Base-by-base conservation (phyloP, 768 basidiomycete species). In the Phlegmacium glaucopus region DNA sequence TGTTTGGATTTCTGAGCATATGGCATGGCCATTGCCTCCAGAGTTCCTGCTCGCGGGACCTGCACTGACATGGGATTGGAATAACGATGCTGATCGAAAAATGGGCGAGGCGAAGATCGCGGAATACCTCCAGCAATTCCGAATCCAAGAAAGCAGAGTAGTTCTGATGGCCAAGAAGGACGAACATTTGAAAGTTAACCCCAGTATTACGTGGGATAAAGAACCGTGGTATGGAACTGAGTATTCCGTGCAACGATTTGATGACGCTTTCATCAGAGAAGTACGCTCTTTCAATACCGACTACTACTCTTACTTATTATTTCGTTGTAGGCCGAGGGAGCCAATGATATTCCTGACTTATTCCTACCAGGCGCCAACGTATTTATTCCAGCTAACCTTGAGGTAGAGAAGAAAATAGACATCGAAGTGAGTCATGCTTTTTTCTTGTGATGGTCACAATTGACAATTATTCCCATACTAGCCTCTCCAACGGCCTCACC, bases 211-310 rank as follows among this genome's bases (percentile, higher is more conserved):
- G 11, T 93, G 90, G 90, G 59, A 77, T 53, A 80, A 77, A 37
- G 96, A 98, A 67, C 84, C 86, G 36, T 93, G 92, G 82, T 99
- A 99, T 65, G 91, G 87, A 4, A 97, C 96, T 2, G 77, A 81
- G 51, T 97, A 94, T 65, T 72, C 72, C 29, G 80, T 94, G n/a
- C 78, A 89, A 54, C 74, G 71, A 43, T 80, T 88, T 61, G 79
- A 85, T 42, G 67, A 76, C 26, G 72, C 78, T 18, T 85, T 94
- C 57, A 52, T 88, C 30, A 63, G 71, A 57, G 63, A 78, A 74
- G 81, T 63, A 32, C 35, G 52, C 79, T 49, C 45, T 12, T 64
- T 45, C 4, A 39, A 36, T 17, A 16, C 30, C 28, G 37, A 44
- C 28, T 29, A 11, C 9, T 44, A 25, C n/a, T 51, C 42, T 30